Evolutionary conservation across 2,329 filamentous ascomycete genomes (phyloP).

Genomic region (Ophiocordyceps australis): DNA sequence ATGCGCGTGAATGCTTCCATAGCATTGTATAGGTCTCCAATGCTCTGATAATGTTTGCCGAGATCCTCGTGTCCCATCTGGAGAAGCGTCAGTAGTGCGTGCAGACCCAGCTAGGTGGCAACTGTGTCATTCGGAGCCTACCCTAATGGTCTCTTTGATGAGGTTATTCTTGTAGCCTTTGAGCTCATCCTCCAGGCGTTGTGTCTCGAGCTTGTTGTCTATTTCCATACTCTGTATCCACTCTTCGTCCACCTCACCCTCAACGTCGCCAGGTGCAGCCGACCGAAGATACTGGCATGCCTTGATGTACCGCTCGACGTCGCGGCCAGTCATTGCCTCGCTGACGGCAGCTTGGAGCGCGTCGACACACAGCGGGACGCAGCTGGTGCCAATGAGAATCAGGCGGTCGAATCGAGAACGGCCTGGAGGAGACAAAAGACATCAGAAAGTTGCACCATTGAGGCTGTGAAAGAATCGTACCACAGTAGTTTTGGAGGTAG

Average conservation of each 20-base stretch:
- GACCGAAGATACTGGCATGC: constrained; percentile 46
- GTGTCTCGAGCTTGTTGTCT: constrained; percentile 49
- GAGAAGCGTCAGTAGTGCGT: constrained; percentile 2
- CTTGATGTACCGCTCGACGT: constrained; percentile 53
- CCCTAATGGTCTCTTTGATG: constrained; percentile 90
- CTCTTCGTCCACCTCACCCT: constrained; percentile 46
- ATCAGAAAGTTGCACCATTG: not conserved
- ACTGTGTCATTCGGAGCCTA: too few species aligned
- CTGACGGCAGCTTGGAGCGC: constrained; percentile 60
- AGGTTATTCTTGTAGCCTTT: constrained; percentile 93
- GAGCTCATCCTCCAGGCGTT: constrained; percentile 66
- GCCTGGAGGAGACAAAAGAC: constrained; percentile 27
- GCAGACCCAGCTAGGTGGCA: not conserved
- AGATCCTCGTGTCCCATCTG: constrained; percentile 93
- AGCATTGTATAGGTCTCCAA: constrained; percentile 55
- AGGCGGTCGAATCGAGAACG: constrained; percentile 69
- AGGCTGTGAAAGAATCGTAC: constrained; percentile 23
- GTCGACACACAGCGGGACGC: constrained; percentile 57
- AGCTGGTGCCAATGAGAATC: constrained; percentile 62
- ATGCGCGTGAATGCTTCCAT: constrained; percentile 69
- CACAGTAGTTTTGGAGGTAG: constrained; percentile 78
- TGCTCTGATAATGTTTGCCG: constrained; percentile 64
- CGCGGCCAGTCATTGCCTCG: constrained; percentile 60
- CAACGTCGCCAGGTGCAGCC: constrained; percentile 47
- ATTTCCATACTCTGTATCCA: constrained; percentile 59